Conservation (phyloP, 257 asterid species). For the Penstemon barbatus region DNA sequence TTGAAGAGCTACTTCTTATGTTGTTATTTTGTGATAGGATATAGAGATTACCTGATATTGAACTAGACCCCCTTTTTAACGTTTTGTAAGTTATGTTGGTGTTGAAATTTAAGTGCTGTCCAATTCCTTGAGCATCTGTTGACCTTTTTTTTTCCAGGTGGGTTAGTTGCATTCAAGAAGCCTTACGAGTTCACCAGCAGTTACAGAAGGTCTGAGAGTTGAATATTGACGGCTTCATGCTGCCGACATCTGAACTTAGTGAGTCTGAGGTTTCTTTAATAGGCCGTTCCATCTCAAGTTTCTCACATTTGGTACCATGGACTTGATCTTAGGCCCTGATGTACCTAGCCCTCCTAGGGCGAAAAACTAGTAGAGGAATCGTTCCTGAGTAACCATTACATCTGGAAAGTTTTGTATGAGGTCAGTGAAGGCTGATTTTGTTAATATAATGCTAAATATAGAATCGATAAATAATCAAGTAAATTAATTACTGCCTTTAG, state of each 20-base stretch:
- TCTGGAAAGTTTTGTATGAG: not conserved
- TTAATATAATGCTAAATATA: not conserved
- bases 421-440: slow-evolving; percentile 1
- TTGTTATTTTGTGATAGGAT: no score
- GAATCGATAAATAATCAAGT: not conserved
- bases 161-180: slow-evolving; percentile 68
- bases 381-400: not conserved
- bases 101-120: no score
- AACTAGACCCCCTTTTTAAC: no score
- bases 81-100: no score
- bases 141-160: slow-evolving; percentile 48
- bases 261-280: not conserved
- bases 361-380: no score
- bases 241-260: not conserved
- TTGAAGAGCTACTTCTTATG: no score
- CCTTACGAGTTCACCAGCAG: slow-evolving; percentile 50
- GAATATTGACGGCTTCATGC: slow-evolving; percentile 1
- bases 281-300: not conserved
- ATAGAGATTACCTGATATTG: no score
- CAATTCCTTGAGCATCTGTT: slow-evolving; percentile 8
- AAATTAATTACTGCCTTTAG: not conserved
- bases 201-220: slow-evolving; percentile 44
- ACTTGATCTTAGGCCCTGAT: not conserved
- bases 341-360: no score
- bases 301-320: not conserved